These are phyloP conservation scores for Lasiodiplodia gonubiensis DNA, from an alignment of 2,329 filamentous ascomycete genomes.

Conservation along the genomic window DNA sequence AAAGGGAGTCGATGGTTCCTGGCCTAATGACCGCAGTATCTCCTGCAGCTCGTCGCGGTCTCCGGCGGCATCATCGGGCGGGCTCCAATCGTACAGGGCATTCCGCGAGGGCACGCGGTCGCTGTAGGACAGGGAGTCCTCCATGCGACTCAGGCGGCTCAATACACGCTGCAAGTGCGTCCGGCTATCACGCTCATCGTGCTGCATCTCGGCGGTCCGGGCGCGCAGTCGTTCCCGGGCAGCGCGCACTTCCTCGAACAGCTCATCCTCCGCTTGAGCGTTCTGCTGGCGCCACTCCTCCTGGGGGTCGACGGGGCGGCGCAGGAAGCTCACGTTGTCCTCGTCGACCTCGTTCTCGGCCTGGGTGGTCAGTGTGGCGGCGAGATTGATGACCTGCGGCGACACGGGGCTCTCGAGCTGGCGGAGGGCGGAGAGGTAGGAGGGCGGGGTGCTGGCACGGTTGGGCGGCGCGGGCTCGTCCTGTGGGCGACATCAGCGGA, in stretches of 20 bases:
- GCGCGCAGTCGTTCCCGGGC: slow-evolving; percentile 31
- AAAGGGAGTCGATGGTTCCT: slow-evolving; percentile 46
- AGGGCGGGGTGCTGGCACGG: slow-evolving; percentile 40
- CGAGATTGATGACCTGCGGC: slow-evolving; percentile 52
- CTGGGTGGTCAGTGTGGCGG: slow-evolving; percentile 55
- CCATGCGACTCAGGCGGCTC: slow-evolving; percentile 51
- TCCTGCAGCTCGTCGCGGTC: slow-evolving; percentile 48
- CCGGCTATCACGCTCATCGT: slow-evolving; percentile 48
- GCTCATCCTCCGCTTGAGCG: slow-evolving; percentile 32
- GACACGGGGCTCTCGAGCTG: slow-evolving; percentile 55
- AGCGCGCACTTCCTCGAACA: slow-evolving; percentile 28
- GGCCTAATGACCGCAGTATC: slow-evolving; percentile 49
- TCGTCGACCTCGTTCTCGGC: slow-evolving; percentile 53
- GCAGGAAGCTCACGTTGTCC: slow-evolving; percentile 59
- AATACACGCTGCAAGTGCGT: slow-evolving; percentile 54
- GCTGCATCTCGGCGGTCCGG: slow-evolving; percentile 36
- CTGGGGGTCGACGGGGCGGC: slow-evolving; percentile 48
- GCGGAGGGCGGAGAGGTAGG: slow-evolving; percentile 56
- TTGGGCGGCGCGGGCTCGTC: slow-evolving; percentile 31
- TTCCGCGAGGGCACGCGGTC: slow-evolving; percentile 60
- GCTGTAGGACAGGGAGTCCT: slow-evolving; percentile 57
- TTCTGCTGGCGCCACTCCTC: slow-evolving; percentile 41
- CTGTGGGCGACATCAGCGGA: slow-evolving; percentile 22
- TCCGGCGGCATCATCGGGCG: slow-evolving; percentile 46
- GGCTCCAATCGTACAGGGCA: slow-evolving; percentile 66